Conservation (phyloP, 768 basidiomycete species). For the Paxillus rubicundulus region DNA sequence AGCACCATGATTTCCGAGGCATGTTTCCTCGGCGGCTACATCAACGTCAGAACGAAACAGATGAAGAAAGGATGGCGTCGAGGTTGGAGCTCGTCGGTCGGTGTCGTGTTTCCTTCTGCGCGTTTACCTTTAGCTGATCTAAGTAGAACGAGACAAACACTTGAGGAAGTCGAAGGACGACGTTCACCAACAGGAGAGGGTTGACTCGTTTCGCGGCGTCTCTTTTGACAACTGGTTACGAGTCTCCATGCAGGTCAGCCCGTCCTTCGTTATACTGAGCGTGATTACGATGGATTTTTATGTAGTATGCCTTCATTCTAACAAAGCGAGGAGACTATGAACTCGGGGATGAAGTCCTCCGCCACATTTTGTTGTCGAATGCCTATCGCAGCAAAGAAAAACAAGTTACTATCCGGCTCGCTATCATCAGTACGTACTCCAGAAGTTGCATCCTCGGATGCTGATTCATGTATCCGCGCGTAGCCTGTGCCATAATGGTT, state of each 20-base stretch:
- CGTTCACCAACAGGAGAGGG: constrained; percentile 39
- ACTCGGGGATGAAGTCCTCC: constrained; percentile 69
- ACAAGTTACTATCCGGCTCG: constrained; percentile 72
- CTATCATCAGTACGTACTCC: constrained; percentile 59
- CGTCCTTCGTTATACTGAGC: not conserved
- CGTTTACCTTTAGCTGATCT: not conserved
- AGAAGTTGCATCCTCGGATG: not conserved
- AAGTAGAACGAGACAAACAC: constrained; percentile 57
- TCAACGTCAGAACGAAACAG: constrained; percentile 48
- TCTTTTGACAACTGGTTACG: constrained; percentile 83
- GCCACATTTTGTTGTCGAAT: constrained; percentile 72
- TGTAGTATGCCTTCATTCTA: constrained; percentile 72
- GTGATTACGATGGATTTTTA: constrained; percentile 4
- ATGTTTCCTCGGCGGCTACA: constrained; percentile 58
- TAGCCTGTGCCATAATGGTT: constrained; percentile 72
- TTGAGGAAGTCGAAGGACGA: constrained; percentile 47
- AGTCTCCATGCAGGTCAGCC: constrained; percentile 75
- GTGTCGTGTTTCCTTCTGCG: constrained; percentile 14
- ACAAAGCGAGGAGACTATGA: constrained; percentile 62
- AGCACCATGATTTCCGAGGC: constrained; percentile 60
- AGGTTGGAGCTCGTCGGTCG: constrained; percentile 72
- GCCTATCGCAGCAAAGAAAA: constrained; percentile 60
- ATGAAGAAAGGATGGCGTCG: constrained; percentile 71
- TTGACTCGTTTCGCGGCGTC: constrained; percentile 77
- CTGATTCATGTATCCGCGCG: not conserved